Base-by-base conservation (phyloP, 805 yeast genomes). In the Yarrowia yakushimensis region DNA sequence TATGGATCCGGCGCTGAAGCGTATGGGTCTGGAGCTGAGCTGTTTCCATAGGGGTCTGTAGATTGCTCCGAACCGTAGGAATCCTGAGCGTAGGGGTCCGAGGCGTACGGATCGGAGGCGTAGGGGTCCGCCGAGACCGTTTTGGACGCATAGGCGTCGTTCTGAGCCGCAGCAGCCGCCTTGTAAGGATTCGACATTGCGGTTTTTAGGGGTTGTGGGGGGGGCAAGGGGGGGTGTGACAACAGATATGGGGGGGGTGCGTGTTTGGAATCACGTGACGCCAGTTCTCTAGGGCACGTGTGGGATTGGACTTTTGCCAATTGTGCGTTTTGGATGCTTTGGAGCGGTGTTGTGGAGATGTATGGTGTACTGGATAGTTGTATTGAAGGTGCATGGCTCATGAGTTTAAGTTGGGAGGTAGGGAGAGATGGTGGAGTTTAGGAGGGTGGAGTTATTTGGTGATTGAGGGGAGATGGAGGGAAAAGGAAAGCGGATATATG, bases 81-180 rank as follows among this genome's bases (percentile, higher is more conserved):
- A 12, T 33, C 55, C 12, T 20, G 11, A 5, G 48, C 48, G 33
- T 43, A 43, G 15, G 48, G 54, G 17, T 46, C 37, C 18, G 34
- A 22, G 17, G 54, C 37, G 17, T 46, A 46, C 3, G 54, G 54
- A 11, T 46, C 54, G 22, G 39, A 22, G 13, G 52, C 52, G n/a
- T 48, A 48, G n/a, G 57, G 57, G 22, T 48, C 57, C 5, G 57
- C 39, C 11, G 39, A 48, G 13, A 43, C 43, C 3, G 37, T 15
- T 10, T 36, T 52, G 43, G 59, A 11, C 3, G 17, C 48, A 11
- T 55, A 55, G 28, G 61, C 61, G 48, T 55, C 61, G 37, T 41
- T 55, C 13, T 55, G 61, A 13, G 61, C 61, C 17, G 59, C 59
- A 3, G 61, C 61, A 28, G 61, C 61, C n/a, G 48, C 61, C 48